Percentiles rank a stretch among this genome's conserved stretches.
phyloP scores from a whole-genome alignment of 2,329 filamentous ascomycete genomes.

The Phialemonium atrogriseum region DNA sequence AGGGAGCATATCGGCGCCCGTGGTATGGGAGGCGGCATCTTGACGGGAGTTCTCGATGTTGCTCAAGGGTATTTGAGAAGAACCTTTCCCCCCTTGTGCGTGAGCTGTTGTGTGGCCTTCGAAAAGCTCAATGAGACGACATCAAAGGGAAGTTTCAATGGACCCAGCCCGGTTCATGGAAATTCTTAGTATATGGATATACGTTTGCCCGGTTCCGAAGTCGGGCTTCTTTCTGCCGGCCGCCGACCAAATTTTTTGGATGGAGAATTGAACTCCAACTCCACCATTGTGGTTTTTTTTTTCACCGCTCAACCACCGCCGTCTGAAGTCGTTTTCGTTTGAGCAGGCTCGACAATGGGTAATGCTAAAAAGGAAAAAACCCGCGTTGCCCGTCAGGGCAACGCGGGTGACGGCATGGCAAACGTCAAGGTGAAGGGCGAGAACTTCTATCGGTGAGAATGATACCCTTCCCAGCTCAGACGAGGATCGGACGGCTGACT shows the following conservation, averaged over 20 bases:
- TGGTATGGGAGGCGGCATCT: slow-evolving; percentile 17
- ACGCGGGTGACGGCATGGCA: slow-evolving; percentile 74
- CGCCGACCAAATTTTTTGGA: slow-evolving; percentile 1
- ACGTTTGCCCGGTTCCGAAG: slow-evolving; percentile 1
- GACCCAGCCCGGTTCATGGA: no score
- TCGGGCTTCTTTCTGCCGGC: neutral
- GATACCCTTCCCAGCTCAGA: no score
- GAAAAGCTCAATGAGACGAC: no score
- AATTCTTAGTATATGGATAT: no score
- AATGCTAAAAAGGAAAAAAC: slow-evolving; percentile 84
- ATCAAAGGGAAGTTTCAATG: no score
- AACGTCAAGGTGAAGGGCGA: slow-evolving; percentile 94
- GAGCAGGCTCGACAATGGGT: slow-evolving; percentile 52
- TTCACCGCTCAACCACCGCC: neutral
- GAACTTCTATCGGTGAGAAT: slow-evolving; percentile 84
- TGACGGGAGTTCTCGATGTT: slow-evolving; percentile 2
- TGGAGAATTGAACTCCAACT: slow-evolving; percentile 2
- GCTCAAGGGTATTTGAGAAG: neutral
- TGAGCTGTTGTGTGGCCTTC: no score
- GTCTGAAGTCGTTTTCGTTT: neutral
- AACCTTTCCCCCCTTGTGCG: no score
- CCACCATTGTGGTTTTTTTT: no score
- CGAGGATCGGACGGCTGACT: no score
- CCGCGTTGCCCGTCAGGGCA: slow-evolving; percentile 78
- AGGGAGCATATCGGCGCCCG: slow-evolving; percentile 14